A percentile compares a stretch with the other conserved stretches of the same genome.
Evolutionary conservation across 2,329 filamentous ascomycete genomes (phyloP).

Genomic region (Colletotrichum tamarilloi): DNA sequence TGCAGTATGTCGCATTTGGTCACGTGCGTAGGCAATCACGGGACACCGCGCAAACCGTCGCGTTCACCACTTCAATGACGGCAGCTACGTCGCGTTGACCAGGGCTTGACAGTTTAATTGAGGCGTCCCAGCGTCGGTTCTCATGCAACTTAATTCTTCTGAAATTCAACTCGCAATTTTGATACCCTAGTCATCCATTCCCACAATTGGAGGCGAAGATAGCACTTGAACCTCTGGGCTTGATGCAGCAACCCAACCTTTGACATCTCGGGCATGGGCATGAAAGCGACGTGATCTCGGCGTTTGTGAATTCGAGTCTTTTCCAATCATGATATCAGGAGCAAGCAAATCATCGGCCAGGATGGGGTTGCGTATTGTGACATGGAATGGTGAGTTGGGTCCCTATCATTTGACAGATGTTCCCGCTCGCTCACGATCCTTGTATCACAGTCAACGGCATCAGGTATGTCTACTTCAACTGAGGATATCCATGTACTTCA

Average conservation of each 20-base stretch:
- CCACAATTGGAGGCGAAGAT: not conserved
- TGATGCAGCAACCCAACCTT: not conserved
- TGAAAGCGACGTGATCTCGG: slow-evolving; percentile 4
- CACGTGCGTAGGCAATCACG: not conserved
- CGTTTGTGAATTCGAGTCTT: not conserved
- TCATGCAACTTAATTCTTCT: not conserved
- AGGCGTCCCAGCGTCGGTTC: not conserved
- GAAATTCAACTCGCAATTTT: not conserved
- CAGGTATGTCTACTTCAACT: slow-evolving; percentile 57
- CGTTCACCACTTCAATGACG: slow-evolving; percentile 9
- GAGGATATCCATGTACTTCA: not conserved
- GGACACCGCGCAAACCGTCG: slow-evolving; percentile 24
- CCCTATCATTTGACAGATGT: not conserved
- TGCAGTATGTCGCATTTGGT: not conserved
- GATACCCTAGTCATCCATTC: not conserved
- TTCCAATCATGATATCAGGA: no score
- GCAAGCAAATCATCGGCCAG: slow-evolving; percentile 36
- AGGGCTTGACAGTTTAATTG: not conserved
- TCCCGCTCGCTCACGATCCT: slow-evolving; percentile 39
- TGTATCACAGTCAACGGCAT: slow-evolving; percentile 79
- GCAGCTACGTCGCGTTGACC: slow-evolving; percentile 13
- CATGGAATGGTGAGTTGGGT: slow-evolving; percentile 78
- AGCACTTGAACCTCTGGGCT: not conserved
- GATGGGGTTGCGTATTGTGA: slow-evolving; percentile 85
- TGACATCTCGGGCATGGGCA: slow-evolving; percentile 1